Evolutionary conservation across 208 protist species (phyloP).

Genomic region (Naegleria lovaniensis): DNA sequence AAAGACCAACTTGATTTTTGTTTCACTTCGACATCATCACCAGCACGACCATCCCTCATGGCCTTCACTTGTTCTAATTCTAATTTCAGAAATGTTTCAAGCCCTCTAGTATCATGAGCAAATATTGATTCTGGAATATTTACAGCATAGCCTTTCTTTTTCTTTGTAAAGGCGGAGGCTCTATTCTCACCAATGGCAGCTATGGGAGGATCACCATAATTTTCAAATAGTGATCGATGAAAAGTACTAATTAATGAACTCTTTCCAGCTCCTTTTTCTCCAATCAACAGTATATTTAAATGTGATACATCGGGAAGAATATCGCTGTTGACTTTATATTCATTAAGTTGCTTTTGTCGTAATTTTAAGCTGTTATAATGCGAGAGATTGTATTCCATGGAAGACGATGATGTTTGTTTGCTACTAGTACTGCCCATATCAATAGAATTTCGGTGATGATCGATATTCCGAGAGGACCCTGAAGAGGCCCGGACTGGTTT

Average conservation of each 20-base stretch:
- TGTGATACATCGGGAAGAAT: neutral
- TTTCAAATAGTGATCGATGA: neutral
- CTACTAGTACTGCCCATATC: too few relatives aligned
- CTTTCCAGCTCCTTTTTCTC: conserved; percentile 22
- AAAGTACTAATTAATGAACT: neutral
- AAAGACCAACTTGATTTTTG: neutral
- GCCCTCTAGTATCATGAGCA: conserved; percentile 2
- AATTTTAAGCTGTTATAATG: neutral
- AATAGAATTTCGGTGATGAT: too few relatives aligned
- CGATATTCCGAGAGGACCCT: too few relatives aligned
- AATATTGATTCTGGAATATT: neutral
- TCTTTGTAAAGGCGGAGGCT: conserved; percentile 7
- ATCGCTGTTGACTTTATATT: neutral
- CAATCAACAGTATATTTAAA: conserved; percentile 25
- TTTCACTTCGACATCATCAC: neutral
- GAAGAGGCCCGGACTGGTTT: too few relatives aligned
- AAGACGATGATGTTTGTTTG: too few relatives aligned
- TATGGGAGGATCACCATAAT: neutral
- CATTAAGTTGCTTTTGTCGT: neutral
- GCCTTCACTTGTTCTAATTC: conserved; percentile 13
- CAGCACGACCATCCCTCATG: neutral
- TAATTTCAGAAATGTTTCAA: neutral
- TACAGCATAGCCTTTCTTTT: conserved; percentile 8
- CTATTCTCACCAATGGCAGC: neutral
- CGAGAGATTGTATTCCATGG: neutral